Evolutionary conservation across 106 monocot genomes (phyloP).

Genomic region (Chionographis japonica): DNA sequence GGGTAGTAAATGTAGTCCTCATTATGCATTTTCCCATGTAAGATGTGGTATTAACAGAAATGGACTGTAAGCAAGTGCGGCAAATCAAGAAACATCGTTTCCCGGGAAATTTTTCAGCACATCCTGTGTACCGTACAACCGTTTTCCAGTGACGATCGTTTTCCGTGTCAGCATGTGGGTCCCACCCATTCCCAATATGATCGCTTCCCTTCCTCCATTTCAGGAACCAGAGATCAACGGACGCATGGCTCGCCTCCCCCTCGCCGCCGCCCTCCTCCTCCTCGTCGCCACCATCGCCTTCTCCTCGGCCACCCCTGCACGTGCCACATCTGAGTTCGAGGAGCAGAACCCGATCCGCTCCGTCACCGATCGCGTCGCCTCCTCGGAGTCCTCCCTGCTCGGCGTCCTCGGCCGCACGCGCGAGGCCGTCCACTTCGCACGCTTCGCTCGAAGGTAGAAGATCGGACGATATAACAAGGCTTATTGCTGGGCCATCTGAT

Average conservation of each 20-base stretch:
- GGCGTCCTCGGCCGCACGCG: slow-evolving; percentile 50
- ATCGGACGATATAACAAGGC: too few species aligned
- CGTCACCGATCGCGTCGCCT: slow-evolving; percentile 40
- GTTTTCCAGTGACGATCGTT: too few species aligned
- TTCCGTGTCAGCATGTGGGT: too few species aligned
- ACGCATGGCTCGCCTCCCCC: slow-evolving; percentile 21
- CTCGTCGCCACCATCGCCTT: not conserved
- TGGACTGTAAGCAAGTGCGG: too few species aligned
- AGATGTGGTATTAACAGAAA: too few species aligned
- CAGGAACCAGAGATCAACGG: not conserved
- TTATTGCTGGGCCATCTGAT: too few species aligned
- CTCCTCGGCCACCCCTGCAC: slow-evolving; percentile 14
- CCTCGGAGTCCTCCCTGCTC: slow-evolving; percentile 39
- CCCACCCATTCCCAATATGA: not conserved
- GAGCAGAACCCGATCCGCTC: slow-evolving; percentile 49
- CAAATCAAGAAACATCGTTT: too few species aligned
- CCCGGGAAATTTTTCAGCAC: too few species aligned
- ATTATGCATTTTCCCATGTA: too few species aligned
- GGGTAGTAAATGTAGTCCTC: too few species aligned
- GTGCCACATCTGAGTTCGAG: slow-evolving; percentile 28
- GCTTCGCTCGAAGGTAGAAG: slow-evolving; percentile 56
- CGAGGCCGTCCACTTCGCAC: slow-evolving; percentile 58
- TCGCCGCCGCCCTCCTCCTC: slow-evolving; percentile 13
- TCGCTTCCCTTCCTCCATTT: not conserved
- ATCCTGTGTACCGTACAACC: too few species aligned